Evolutionary conservation across 208 protist species (phyloP), one percentile per base, ranked within the genome.

Genomic region (Leptomonas seymouri): DNA sequence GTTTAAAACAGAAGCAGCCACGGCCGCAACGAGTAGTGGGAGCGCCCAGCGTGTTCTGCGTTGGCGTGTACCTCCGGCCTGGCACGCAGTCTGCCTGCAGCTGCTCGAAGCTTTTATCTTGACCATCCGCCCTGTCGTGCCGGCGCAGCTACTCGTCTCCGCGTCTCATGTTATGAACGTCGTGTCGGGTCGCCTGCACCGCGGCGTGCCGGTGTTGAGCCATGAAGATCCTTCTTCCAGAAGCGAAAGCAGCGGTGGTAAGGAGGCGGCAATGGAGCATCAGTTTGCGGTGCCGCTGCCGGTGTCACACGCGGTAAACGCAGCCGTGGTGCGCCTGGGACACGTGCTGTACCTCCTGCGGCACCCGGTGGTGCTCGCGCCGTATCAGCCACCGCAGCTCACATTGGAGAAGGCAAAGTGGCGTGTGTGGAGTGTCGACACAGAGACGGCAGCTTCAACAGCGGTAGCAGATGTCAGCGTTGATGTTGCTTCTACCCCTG

Each of bases 351-450:
- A 72, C 15, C 54, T 84, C 5, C 74, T 84, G 28, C 77, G 76
- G 1, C 80, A 91, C 50, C 82, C 85, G 15, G 59, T 74, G 41
- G 82, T 80, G 16, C 21, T 91, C 21, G 82, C 85, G 16, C 78
- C 84, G 50, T 81, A 81, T 65, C 61, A 85, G 34, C 82, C 82
- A 23, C 70, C 80, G n/a, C 50, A 74, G 56, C 70, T 86, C 28
- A 69, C 76, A 36, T 53, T 85, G 16, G 85, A 87, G 59, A 81
- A 69, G 30, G 71, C 73, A 23, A 80, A 78, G 60, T 56, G 71
- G n/a, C 78, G 74, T 20, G 63, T 80, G 21, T 73, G 71, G 27
- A 54, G 62, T 15, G 49, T 48, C 28, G 50, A 36, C 4, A 48
- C 57, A 25, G 21, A 69, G 14, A 12, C 56, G n/a, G 25, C 46